Evolutionary conservation across 768 basidiomycete species (phyloP), one percentile per base, ranked within the genome.

Genomic region (Podaxis sp.): DNA sequence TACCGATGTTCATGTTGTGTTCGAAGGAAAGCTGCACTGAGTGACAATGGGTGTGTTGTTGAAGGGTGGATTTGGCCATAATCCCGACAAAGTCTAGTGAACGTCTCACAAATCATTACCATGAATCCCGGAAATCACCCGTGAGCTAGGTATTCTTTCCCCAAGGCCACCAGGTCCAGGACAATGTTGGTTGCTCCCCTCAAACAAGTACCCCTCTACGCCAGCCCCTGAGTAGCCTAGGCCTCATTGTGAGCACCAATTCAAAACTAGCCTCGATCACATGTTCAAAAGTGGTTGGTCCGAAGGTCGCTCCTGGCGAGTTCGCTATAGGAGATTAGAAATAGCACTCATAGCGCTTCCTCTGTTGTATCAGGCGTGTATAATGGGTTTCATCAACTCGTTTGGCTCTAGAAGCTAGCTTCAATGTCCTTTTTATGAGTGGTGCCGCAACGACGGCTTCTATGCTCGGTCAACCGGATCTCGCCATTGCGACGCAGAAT

Each of bases 401-500:
- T 9, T 75, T 81, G 42, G 84, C 83, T 22, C 70, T 84, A 4
- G 80, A 83, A 70, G 80, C 81, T 48, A 81, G 82, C 15, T 84
- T 84, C 67, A 72, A 75, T 28, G 79, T 78, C 64, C 68, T 85
- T 64, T 85, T 84, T 69, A 82, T 83, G 75, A 83, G 81, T 69
- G 82, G 75, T 67, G 70, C 69, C 22, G 79, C 81, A 3, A 84
- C 83, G 0, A 84, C 82, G 1, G 84, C 83, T 2, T 84, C 83
- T 8, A 78, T 80, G 55, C 78, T 84, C 28, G 83, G 83, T 33
- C 79, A 81, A 68, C 82, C 83, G 6, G 84, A 85, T 68, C 69
- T 85, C 39, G 84, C 82, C 3, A 82, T 84, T 61, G 82, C 83
- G 15, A 84, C 82, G 15, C 70, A 82, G 59, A 83, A 82, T 65